Percentiles rank a stretch among this genome's conserved stretches.
Conservation (phyloP, 257 asterid species). For the Solanum chmielewskii region DNA sequence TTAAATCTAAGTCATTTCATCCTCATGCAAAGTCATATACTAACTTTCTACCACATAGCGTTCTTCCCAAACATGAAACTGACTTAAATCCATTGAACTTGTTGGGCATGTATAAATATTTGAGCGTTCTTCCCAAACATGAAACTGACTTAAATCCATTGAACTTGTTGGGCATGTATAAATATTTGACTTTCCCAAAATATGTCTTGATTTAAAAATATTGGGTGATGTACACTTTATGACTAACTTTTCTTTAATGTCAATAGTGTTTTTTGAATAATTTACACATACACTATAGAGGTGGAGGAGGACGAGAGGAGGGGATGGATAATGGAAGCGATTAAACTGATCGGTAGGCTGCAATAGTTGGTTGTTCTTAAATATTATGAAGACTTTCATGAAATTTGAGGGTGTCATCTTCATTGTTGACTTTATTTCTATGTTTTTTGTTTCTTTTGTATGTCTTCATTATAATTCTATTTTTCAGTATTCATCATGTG, state of each 20-base stretch:
- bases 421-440: background rate
- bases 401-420: background rate
- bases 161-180: background rate
- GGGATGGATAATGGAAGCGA: background rate
- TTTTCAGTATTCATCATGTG: background rate
- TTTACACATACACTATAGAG: background rate
- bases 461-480: background rate
- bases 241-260: background rate
- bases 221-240: background rate
- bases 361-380: background rate
- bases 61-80: too few species aligned
- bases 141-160: background rate
- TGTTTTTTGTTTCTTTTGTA: too few species aligned
- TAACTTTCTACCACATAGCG: background rate
- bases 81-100: background rate
- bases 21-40: background rate
- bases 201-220: too few species aligned
- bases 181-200: too few species aligned
- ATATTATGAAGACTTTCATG: background rate
- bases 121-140: too few species aligned
- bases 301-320: background rate
- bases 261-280: background rate
- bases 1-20: background rate
- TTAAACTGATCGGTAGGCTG: background rate
- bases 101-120: background rate